Evolutionary conservation across 352 stramenopile genomes (phyloP), one percentile per base, ranked within the genome.

Genomic region (Phytopythium oedochilum): DNA sequence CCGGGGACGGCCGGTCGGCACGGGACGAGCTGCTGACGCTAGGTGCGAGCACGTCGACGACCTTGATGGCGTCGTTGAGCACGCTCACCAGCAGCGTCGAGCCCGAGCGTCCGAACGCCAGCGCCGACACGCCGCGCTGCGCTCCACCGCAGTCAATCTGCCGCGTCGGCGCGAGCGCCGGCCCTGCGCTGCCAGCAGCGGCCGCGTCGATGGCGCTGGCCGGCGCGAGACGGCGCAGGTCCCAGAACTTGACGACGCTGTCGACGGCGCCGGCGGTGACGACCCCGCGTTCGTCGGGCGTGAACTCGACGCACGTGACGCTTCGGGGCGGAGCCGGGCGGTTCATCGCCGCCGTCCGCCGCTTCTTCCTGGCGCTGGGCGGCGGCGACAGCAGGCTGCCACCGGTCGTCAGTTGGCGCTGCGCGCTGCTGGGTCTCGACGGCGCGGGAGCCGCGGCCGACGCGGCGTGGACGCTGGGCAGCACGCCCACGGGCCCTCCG

Each of bases 281-380:
- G 25, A 91, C 47, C 39, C 89, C 70, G 1, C 71, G 54, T 3
- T 64, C 71, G 26, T 58, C 58, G 12, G 53, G 55, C 17, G 63
- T 57, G 64, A 89, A 91, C 45, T 86, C 78, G n/a, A 91, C 59
- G 43, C 80, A 87, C 31, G 80, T 91, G 26, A 89, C 80, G 59
- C 80, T 91, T 3, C 73, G 64, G 40, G 73, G 73, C 5, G 71
- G 47, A 1, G 46, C 28, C 14, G 47, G 47, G 10, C 47, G 68
- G 31, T 53, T 48, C 22, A 51, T 47, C 2, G 56, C 53, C 3
- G 32, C 35, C 0, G 52, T 15, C 31, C 11, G 61, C 34, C 36
- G 47, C 56, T 62, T 61, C 57, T 68, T 68, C 50, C 63, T 60
- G 57, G 63, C 36, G 58, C 71, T 66, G 47, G 47, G 20, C 31